Evolutionary conservation across 2,329 filamentous ascomycete species (phyloP), one percentile per base, ranked within the genome.

Genomic region (Verticillium zaregamsianum): DNA sequence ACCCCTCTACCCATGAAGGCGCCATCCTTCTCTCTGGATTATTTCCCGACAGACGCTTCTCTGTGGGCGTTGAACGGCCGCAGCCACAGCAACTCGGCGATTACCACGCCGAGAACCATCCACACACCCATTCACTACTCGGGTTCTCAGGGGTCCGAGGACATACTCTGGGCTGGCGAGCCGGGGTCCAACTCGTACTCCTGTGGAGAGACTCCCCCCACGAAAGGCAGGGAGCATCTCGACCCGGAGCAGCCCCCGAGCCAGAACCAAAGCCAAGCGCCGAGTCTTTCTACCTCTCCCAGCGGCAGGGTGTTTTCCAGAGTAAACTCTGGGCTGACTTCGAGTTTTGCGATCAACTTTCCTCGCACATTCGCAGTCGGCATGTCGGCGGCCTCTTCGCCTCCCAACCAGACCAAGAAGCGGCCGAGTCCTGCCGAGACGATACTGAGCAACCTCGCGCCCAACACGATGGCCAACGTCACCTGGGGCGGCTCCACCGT

Each of bases 1-100:
- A 88, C 84, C 31, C 87, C 87, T 8, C 75, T 90, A 15, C 82
- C 86, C 3, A 81, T 88, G 77, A 89, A 89, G 70, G 86, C 85
- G 0, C 86, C 85, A 0, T 85, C 86, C 0, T 90, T 89, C 67
- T 89, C 87, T 0, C 74, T 90, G 2, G 86, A 89, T 62, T 90
- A 90, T 68, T 88, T 88, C 64, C 86, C 87, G 1, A 84, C 81
- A 0, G 82, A 87, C 63, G 80, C 79, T 2, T 79, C 80, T 1
- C 74, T 82, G 14, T 86, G 84, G 84, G 80, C 78, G 35, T 70
- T 79, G 28, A 80, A 82, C 65, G 77, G 78, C 58, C 80, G 78
- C 62, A 86, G 82, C 61, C 80, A 82, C 49, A 79, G 77, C 15
- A 82, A 81, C 64, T 88, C 86, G 2, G 81, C 73, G 14, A 75